Conservation (phyloP, 495 filamentous ascomycete genomes). For the Thozetella sp. region DNA sequence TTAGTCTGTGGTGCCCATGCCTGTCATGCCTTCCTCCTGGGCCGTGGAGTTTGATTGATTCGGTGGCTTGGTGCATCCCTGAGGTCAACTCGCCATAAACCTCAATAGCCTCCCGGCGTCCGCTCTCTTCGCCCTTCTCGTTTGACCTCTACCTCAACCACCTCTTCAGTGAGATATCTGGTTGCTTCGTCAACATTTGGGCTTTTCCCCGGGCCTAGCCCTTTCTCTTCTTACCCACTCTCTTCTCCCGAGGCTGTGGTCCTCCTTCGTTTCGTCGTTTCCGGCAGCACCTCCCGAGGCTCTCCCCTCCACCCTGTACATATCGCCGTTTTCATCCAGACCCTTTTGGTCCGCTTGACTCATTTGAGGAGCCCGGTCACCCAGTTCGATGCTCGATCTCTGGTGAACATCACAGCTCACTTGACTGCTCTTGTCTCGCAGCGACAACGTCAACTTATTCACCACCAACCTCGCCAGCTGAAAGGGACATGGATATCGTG, state of each 20-base stretch:
- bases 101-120: neutral
- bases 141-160: neutral
- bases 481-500: neutral
- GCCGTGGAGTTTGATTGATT: neutral
- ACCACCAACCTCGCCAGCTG: neutral
- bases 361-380: neutral
- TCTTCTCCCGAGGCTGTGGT: neutral
- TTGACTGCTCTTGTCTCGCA: neutral
- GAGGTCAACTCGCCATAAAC: constrained; percentile 1
- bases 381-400: neutral
- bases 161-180: constrained; percentile 1
- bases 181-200: neutral
- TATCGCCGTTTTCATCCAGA: constrained; percentile 1
- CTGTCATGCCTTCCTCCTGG: neutral
- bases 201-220: neutral
- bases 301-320: neutral
- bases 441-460: neutral
- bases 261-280: neutral
- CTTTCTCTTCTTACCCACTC: neutral
- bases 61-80: neutral
- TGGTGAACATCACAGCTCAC: neutral
- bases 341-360: neutral
- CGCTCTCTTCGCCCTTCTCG: neutral
- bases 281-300: neutral
- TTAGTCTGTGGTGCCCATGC: neutral